Evolutionary conservation across 768 basidiomycete species (phyloP), one percentile per base, ranked within the genome.

Genomic region (Tulasnella sp.): DNA sequence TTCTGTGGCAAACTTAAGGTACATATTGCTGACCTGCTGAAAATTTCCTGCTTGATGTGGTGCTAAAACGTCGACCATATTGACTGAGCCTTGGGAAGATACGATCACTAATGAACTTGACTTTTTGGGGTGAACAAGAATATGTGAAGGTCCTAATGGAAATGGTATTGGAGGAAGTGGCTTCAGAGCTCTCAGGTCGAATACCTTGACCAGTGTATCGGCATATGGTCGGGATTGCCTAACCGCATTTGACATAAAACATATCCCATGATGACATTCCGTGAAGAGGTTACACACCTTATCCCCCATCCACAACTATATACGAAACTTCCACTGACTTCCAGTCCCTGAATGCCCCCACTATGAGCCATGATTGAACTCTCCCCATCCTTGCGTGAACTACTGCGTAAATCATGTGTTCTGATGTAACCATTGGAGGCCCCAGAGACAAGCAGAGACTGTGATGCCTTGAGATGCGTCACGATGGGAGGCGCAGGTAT

Each of bases 201-300:
- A 95, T 10, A 96, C 72, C 66, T 93, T 95, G 56, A 99, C 88
- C 29, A 91, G 70, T 2, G 90, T 87, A 63, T 96, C 93, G 0
- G 87, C 84, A 48, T 83, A 75, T 4, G 92, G 89, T 41, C 83
- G 80, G 5, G 83, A 80, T 65, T 86, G 88, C 64, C 92, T 95
- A 60, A 28, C 48, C 25, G 15, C 22, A 53, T 25, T 31, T 9
- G 12, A 57, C 28, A 24, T 16, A 19, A 27, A n/a, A 10, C 19
- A 40, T n/a, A 63, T 59, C 59, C 52, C 34, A 32, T 27, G 2
- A n/a, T 44, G 28, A 19, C 29, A 45, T 27, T 16, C 0, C 16
- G 27, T 22, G 15, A n/a, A 32, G 19, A 41, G 35, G 28, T 45
- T 41, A 56, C 62, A 61, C 54, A 89, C 91, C 88, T 81, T 66